Evolutionary conservation across 2,329 filamentous ascomycete species (phyloP).

Genomic region (Spiromastix sp.): DNA sequence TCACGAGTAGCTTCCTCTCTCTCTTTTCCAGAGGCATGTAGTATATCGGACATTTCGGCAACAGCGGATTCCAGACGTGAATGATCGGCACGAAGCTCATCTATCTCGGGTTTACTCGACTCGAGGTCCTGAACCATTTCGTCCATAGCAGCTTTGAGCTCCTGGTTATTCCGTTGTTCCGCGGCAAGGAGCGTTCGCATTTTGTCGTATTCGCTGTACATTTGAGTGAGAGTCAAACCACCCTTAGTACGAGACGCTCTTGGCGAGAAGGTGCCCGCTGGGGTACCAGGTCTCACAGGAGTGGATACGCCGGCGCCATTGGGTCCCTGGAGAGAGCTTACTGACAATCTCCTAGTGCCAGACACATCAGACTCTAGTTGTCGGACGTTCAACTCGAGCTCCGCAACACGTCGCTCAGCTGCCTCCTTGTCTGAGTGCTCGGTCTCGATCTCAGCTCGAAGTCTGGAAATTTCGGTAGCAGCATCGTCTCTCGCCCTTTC

Average conservation of each 20-base stretch:
- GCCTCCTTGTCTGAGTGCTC: conserved; percentile 51
- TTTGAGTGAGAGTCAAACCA: conserved; percentile 50
- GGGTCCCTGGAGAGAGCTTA: conserved; percentile 43
- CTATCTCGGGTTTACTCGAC: conserved; percentile 74
- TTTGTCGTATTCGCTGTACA: conserved; percentile 52
- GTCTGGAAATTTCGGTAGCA: conserved; percentile 46
- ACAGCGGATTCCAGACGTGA: conserved; percentile 71
- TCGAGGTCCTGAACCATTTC: conserved; percentile 80
- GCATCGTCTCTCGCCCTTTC: conserved; percentile 53
- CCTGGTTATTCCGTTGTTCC: conserved; percentile 63
- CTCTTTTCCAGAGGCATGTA: conserved; percentile 72
- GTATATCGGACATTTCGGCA: conserved; percentile 70
- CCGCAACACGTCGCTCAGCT: conserved; percentile 52
- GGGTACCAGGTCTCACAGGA: conserved; percentile 40
- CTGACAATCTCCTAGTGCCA: conserved; percentile 34
- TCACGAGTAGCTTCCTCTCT: conserved; percentile 70
- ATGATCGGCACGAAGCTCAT: conserved; percentile 73
- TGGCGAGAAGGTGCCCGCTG: conserved; percentile 41
- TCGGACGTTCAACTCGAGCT: conserved; percentile 54
- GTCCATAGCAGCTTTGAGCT: conserved; percentile 67
- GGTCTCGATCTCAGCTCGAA: conserved; percentile 44
- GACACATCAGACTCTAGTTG: conserved; percentile 46
- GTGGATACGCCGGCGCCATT: conserved; percentile 41
- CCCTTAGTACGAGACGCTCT: conserved; percentile 43
- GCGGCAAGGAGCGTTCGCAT: conserved; percentile 59